These are phyloP conservation scores for Colletotrichum cordylinicola DNA, from an alignment of 2,329 filamentous ascomycete genomes.

Conservation along the genomic window DNA sequence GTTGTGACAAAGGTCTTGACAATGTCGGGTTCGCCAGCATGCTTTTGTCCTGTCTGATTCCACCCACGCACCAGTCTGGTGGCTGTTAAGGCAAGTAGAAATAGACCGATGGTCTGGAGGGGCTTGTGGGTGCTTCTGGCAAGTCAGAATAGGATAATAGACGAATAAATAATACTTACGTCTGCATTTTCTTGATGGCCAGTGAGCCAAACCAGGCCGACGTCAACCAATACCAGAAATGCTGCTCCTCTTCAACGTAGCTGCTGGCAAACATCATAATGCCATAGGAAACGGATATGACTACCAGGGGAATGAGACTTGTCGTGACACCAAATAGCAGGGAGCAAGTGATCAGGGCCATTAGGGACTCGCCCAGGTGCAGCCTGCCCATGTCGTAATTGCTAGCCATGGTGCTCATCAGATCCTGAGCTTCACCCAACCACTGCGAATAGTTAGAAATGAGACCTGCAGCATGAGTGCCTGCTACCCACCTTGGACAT, in stretches of 20 bases:
- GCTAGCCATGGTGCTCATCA: slow-evolving; percentile 89
- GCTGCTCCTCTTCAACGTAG: slow-evolving; percentile 97
- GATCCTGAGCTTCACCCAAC: slow-evolving; percentile 73
- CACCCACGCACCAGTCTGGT: slow-evolving; percentile 77
- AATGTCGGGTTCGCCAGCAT: slow-evolving; percentile 88
- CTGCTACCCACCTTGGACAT: slow-evolving; percentile 44
- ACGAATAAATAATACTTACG: slow-evolving; percentile 30
- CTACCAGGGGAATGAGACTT: slow-evolving; percentile 47
- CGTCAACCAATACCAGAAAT: slow-evolving; percentile 96
- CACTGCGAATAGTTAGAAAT: slow-evolving; percentile 51
- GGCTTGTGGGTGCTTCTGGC: background rate
- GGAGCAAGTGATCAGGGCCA: slow-evolving; percentile 24
- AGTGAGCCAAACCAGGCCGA: slow-evolving; percentile 71
- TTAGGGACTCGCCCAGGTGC: slow-evolving; percentile 46
- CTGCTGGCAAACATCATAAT: slow-evolving; percentile 98
- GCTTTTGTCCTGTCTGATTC: slow-evolving; percentile 98
- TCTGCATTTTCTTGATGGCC: slow-evolving; percentile 50
- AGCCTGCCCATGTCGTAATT: slow-evolving; percentile 82
- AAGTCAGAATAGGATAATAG: background rate
- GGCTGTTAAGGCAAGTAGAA: slow-evolving; percentile 53
- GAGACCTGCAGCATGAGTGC: background rate
- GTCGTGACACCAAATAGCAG: slow-evolving; percentile 21
- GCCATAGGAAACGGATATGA: slow-evolving; percentile 69
- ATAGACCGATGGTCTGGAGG: slow-evolving; percentile 29
- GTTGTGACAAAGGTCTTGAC: slow-evolving; percentile 72